Percentiles rank a stretch among this genome's conserved stretches.
Evolutionary conservation across 2,329 filamentous ascomycete species (phyloP).

Genomic region (Endoconidiophora polonica): DNA sequence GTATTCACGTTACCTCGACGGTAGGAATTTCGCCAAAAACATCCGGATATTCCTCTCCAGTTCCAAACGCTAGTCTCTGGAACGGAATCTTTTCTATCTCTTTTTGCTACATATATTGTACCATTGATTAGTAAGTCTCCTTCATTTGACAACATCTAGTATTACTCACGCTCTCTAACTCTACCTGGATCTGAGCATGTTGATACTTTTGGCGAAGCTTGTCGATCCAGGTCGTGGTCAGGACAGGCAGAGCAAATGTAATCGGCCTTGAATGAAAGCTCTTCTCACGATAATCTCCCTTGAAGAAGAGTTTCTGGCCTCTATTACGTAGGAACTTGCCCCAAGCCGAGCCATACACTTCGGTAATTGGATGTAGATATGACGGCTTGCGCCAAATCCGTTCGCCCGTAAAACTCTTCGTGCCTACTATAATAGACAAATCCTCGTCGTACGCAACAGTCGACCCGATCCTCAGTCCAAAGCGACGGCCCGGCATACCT

Average conservation of each 20-base stretch:
- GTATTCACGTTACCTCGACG: background rate
- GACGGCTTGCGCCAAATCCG: background rate
- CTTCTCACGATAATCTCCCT: background rate
- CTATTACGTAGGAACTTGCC: conserved; percentile 6
- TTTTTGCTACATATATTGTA: background rate
- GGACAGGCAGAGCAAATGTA: conserved; percentile 5
- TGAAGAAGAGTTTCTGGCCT: conserved; percentile 2
- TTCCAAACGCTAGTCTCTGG: background rate
- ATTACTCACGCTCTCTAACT: no score
- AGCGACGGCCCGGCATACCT: conserved; percentile 2
- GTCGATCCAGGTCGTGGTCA: background rate
- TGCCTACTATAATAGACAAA: background rate
- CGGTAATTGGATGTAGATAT: conserved; percentile 4
- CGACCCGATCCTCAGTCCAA: background rate
- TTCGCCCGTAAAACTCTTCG: background rate
- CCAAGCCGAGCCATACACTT: conserved; percentile 3
- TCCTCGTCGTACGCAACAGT: background rate
- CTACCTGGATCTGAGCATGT: background rate
- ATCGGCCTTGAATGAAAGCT: background rate
- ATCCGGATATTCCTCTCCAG: conserved; percentile 1
- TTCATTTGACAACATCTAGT: no score
- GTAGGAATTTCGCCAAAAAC: background rate
- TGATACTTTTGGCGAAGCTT: background rate
- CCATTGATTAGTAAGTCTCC: no score
- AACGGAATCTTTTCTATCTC: background rate